phyloP scores from a whole-genome alignment of 2,329 filamentous ascomycete genomes.

The Paecilomyces sp. region DNA sequence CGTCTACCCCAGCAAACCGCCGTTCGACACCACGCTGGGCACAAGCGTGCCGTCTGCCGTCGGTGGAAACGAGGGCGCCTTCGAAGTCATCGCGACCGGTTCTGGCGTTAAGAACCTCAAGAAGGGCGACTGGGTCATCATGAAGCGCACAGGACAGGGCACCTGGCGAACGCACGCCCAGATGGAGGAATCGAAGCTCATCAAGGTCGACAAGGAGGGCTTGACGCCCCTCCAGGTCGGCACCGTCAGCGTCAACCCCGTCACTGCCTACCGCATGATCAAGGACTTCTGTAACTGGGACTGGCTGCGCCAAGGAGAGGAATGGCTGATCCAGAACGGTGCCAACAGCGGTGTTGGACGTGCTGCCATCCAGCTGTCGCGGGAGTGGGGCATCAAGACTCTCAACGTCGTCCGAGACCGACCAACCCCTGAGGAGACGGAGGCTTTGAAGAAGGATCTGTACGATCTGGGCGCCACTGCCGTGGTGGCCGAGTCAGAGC shows the following conservation, averaged over 20 bases:
- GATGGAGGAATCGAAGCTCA: constrained; percentile 52
- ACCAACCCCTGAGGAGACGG: constrained; percentile 56
- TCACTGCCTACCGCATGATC: constrained; percentile 90
- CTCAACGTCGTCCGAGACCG: constrained; percentile 83
- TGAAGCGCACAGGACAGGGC: constrained; percentile 73
- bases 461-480: constrained; percentile 54
- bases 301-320: constrained; percentile 54
- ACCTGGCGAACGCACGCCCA: constrained; percentile 93
- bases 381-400: constrained; percentile 79
- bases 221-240: constrained; percentile 72
- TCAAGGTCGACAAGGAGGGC: constrained; percentile 64
- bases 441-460: constrained; percentile 56
- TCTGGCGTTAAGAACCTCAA: constrained; percentile 53
- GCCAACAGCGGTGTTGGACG: constrained; percentile 91
- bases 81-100: constrained; percentile 72
- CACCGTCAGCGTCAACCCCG: constrained; percentile 87
- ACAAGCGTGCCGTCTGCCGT: constrained; percentile 65
- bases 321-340: constrained; percentile 96
- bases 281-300: constrained; percentile 60
- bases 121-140: constrained; percentile 90
- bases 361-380: constrained; percentile 80
- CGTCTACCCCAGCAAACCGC: constrained; percentile 80
- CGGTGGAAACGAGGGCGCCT: constrained; percentile 74
- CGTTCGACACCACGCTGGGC: constrained; percentile 68
- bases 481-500: constrained; percentile 56